These are phyloP conservation scores for Pittosporum tobira DNA, from an alignment of 129 eudicot genomes.

Conservation along the genomic window DNA sequence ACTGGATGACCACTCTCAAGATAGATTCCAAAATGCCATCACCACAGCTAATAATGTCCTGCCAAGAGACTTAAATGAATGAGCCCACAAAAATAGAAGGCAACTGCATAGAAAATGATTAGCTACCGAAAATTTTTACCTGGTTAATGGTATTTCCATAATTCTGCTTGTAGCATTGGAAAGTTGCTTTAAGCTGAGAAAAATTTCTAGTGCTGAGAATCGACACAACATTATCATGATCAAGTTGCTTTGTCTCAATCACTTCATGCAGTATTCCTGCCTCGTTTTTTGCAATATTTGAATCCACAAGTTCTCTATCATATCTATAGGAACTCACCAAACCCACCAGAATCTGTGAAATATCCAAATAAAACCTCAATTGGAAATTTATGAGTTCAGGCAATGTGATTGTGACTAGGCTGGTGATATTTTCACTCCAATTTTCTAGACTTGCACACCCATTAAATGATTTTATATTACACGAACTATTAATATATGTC, in stretches of 20 bases:
- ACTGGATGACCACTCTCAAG: constrained; percentile 35
- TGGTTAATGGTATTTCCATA: constrained; percentile 34
- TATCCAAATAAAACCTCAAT: not conserved
- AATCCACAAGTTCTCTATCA: constrained; percentile 46
- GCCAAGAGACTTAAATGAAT: constrained; percentile 9
- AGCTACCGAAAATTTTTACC: constrained; percentile 11
- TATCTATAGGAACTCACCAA: constrained; percentile 68
- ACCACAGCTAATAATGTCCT: constrained; percentile 50
- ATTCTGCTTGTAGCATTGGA: constrained; percentile 37
- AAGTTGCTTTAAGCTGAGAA: constrained; percentile 60
- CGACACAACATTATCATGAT: constrained; percentile 35
- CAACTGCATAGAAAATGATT: not conserved
- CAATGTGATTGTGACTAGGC: not conserved
- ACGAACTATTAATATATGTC: too few relatives aligned
- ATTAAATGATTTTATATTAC: too few relatives aligned
- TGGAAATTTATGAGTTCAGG: not conserved
- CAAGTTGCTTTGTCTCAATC: constrained; percentile 35
- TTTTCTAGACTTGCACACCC: too few relatives aligned
- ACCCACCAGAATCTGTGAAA: constrained; percentile 46
- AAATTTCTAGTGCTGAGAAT: constrained; percentile 49
- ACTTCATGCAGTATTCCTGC: constrained; percentile 45
- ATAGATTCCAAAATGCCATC: constrained; percentile 32
- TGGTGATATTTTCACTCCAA: too few relatives aligned
- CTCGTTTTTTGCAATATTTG: constrained; percentile 35
- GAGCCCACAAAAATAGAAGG: not conserved